Base-by-base conservation (phyloP, 495 filamentous ascomycete species). In the Tuber microsphaerosporum region DNA sequence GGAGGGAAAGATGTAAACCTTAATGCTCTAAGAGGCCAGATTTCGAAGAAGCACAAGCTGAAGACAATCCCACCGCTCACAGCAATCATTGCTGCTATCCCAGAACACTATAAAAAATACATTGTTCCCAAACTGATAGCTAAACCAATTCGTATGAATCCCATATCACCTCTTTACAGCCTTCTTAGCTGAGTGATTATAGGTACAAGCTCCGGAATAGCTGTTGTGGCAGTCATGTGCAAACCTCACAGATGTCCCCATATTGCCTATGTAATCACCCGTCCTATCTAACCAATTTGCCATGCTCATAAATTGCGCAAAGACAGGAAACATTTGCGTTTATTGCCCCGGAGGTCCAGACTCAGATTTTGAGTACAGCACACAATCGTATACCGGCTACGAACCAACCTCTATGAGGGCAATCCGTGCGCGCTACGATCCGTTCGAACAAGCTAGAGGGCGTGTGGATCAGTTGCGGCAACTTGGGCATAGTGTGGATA, bases 201-300 rank as follows among this genome's bases (percentile, higher is more conserved):
- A 91, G 90, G 91, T 82, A 97, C 93, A 19, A 95, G 94, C 8
- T 97, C 94, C 61, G 95, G 95, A 48, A 98, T 99, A 79, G 96
- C 95, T n/a, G 96, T 99, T 16, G 95, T 99, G 56, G 95, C 96
- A 26, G 96, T 99, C 73, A 98, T 99, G 95, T 98, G 95, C 87
- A 99, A 98, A 85, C 95, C 95, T 44, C 95, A 99, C 83, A 89
- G 95, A 78, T 99, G 95, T 82, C 95, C 95, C 43, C 95, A 99
- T 83, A 99, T 98, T 76, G 93, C 95, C 16, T 99, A 92, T 65
- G 80, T 82, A 77, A 73, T 42, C 69, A 39, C 68, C 44, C 69
- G 34, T 19, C 20, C 61, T 65, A 20, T 19, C 5, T 14, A 39
- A 19, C 31, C 68, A 70, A n/a, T n/a, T 31, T 31, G 19, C n/a